phyloP scores from a whole-genome alignment of 495 filamentous ascomycete genomes.

The Pyronema domesticum region DNA sequence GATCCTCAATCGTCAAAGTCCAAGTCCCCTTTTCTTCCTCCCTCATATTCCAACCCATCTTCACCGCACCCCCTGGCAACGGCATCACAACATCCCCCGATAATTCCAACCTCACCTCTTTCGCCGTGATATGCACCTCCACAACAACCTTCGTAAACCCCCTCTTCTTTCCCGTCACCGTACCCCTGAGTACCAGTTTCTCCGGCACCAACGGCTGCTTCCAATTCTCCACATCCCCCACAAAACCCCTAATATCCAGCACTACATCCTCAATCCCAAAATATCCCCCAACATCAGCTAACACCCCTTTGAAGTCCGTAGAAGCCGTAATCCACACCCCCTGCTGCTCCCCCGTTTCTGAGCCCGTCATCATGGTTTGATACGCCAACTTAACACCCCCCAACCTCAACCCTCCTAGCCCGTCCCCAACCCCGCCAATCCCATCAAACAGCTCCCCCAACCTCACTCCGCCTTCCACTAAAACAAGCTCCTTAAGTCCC shows the following conservation, averaged over 20 bases:
- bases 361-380: too few relatives aligned
- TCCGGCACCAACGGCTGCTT: constrained; percentile 4
- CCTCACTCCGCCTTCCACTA: not conserved
- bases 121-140: constrained; percentile 1
- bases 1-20: constrained; percentile 5
- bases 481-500: not conserved
- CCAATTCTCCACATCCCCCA: constrained; percentile 11
- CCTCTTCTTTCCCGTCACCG: constrained; percentile 1
- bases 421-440: not conserved
- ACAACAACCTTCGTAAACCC: constrained; percentile 14
- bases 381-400: not conserved
- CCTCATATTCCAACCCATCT: constrained; percentile 6
- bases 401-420: not conserved
- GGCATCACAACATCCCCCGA: constrained; percentile 7
- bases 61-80: constrained; percentile 11
- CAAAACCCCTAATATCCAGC: constrained; percentile 8
- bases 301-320: not conserved
- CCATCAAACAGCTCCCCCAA: not conserved
- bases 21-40: constrained; percentile 5
- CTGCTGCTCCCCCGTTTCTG: not conserved
- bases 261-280: constrained; percentile 9
- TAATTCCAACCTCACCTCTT: constrained; percentile 4
- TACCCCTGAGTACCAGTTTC: constrained; percentile 6
- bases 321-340: not conserved
- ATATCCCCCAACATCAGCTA: not conserved